Evolutionary conservation across 2,329 filamentous ascomycete genomes (phyloP).

Genomic region (Microdochium paspali): DNA sequence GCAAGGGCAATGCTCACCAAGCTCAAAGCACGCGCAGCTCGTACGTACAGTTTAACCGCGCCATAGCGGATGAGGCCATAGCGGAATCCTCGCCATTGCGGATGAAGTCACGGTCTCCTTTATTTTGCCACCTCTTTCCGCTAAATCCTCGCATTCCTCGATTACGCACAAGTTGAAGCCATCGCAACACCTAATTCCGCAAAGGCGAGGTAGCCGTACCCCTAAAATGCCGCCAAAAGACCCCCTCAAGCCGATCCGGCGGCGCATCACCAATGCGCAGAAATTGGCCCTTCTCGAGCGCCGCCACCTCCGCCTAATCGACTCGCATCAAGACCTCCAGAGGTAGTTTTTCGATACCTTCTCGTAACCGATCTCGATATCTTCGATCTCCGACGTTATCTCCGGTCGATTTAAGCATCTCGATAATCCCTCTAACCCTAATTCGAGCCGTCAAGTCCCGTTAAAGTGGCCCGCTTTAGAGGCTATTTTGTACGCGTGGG

Average conservation of each 20-base stretch:
- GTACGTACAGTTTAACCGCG: not conserved
- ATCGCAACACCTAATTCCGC: not conserved
- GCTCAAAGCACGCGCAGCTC: no score
- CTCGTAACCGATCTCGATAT: not conserved
- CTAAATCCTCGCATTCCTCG: not conserved
- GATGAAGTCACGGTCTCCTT: not conserved
- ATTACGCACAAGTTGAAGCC: not conserved
- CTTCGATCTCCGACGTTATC: not conserved
- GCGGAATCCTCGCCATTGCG: not conserved
- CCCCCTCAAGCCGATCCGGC: not conserved
- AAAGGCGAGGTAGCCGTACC: not conserved
- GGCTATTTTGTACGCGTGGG: not conserved
- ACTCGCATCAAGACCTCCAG: not conserved
- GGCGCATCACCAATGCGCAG: not conserved
- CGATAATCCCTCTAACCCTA: not conserved
- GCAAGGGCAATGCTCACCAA: no score
- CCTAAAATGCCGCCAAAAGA: not conserved
- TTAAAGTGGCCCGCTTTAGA: not conserved
- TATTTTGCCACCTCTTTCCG: not conserved
- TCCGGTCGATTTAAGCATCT: not conserved
- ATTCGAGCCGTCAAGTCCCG: not conserved
- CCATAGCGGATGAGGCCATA: not conserved
- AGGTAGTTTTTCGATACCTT: not conserved
- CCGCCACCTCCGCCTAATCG: not conserved
- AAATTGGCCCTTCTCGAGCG: not conserved